phyloP scores from a whole-genome alignment of 108 stramenopile genomes.

The Cyclostephanos tholiformis region DNA sequence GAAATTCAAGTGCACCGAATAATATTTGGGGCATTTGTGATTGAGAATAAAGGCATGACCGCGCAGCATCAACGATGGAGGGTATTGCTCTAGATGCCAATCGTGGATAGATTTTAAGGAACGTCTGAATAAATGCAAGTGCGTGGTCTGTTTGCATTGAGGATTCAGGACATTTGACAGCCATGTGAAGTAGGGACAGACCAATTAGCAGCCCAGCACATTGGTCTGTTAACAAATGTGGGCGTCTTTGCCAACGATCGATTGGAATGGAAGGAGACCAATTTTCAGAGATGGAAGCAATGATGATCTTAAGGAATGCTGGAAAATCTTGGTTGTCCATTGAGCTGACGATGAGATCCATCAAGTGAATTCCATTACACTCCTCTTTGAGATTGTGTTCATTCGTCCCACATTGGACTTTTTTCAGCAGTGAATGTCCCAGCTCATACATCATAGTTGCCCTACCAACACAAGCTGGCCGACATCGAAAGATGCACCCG shows the following conservation, averaged over 20 bases:
- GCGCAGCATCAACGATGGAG: slow-evolving; percentile 22
- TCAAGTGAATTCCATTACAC: slow-evolving; percentile 24
- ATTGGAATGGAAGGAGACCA: slow-evolving; percentile 9
- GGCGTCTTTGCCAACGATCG: slow-evolving; percentile 34
- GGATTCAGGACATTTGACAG: background rate
- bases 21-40: slow-evolving; percentile 1
- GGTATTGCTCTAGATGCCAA: slow-evolving; percentile 32
- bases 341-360: slow-evolving; percentile 20
- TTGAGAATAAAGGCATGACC: slow-evolving; percentile 3
- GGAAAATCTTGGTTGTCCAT: slow-evolving; percentile 9
- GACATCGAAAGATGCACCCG: slow-evolving; percentile 22
- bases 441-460: background rate
- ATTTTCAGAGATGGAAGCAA: slow-evolving; percentile 18
- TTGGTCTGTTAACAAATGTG: slow-evolving; percentile 32
- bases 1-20: slow-evolving; percentile 17
- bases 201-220: slow-evolving; percentile 34
- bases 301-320: slow-evolving; percentile 12
- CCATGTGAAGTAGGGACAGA: slow-evolving; percentile 31
- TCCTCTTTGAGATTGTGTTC: slow-evolving; percentile 9
- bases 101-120: slow-evolving; percentile 36
- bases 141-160: slow-evolving; percentile 2
- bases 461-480: slow-evolving; percentile 6
- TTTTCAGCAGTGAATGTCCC: slow-evolving; percentile 16
- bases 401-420: background rate
- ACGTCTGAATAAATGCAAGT: slow-evolving; percentile 23